Conservation (phyloP, 2,329 filamentous ascomycete species). For the Scopulariopsis brevicaulis region DNA sequence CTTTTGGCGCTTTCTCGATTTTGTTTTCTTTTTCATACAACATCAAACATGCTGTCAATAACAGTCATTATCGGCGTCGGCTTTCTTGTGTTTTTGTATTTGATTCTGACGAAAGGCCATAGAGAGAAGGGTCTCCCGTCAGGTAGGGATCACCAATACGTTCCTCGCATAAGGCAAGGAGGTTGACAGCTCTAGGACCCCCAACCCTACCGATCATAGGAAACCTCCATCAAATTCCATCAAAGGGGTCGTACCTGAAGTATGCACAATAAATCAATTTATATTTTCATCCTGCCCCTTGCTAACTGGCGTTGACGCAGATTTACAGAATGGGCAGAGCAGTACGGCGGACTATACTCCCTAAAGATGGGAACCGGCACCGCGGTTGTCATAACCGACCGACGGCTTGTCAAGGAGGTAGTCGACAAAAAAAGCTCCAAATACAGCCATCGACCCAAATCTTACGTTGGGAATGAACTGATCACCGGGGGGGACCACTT, state of each 20-base stretch:
- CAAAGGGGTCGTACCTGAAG: constrained; percentile 6
- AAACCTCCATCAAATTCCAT: constrained; percentile 18
- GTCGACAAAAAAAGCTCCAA: constrained; percentile 30
- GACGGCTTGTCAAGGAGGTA: constrained; percentile 25
- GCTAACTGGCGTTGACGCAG: constrained; percentile 11
- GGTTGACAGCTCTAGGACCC: constrained; percentile 16
- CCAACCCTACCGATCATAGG: constrained; percentile 27
- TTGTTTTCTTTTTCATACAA: neutral
- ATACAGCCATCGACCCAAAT: constrained; percentile 28
- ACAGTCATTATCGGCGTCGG: neutral
- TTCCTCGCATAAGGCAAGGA: neutral
- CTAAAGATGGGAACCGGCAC: constrained; percentile 28
- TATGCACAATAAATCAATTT: constrained; percentile 16
- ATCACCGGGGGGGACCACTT: constrained; percentile 32
- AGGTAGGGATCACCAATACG: neutral
- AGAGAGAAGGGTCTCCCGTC: neutral
- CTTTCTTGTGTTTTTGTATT: neutral
- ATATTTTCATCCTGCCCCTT: neutral
- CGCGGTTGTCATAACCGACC: constrained; percentile 26
- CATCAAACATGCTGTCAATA: neutral
- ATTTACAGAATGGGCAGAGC: constrained; percentile 28
- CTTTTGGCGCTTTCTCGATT: neutral
- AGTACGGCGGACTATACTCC: constrained; percentile 28
- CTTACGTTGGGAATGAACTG: constrained; percentile 25
- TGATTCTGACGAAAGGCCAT: neutral